A percentile compares a stretch with the other conserved stretches of the same genome.
These are phyloP conservation scores for Colletotrichum neosansevieriae DNA, from an alignment of 2,329 filamentous ascomycete species.

Conservation along the genomic window DNA sequence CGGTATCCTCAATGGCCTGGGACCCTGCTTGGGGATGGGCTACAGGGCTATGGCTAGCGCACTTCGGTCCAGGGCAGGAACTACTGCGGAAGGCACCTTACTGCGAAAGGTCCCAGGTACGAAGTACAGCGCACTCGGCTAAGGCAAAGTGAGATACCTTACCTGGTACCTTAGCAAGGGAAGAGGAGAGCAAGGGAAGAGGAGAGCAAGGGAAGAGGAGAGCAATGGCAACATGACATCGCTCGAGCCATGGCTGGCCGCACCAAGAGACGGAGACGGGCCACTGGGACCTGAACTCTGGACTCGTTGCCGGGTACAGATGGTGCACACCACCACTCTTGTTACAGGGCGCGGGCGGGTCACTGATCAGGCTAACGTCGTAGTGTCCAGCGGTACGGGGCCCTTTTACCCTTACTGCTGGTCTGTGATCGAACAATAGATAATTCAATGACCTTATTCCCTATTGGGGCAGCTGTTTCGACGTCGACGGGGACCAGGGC, in stretches of 20 bases:
- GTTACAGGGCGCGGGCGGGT: slow-evolving; percentile 17
- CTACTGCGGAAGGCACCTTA: not conserved
- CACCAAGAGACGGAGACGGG: slow-evolving; percentile 15
- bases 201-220: not conserved
- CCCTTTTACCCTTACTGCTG: not conserved
- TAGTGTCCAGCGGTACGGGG: slow-evolving; percentile 24
- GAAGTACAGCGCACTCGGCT: not conserved
- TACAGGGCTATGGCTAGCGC: slow-evolving; percentile 34
- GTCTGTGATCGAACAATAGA: slow-evolving; percentile 23
- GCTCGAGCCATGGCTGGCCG: slow-evolving; percentile 30
- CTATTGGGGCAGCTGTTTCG: slow-evolving; percentile 26
- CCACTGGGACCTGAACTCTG: slow-evolving; percentile 14
- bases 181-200: slow-evolving; percentile 10
- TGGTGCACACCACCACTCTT: not conserved
- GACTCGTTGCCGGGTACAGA: not conserved
- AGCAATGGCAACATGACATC: slow-evolving; percentile 26
- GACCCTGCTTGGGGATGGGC: slow-evolving; percentile 31
- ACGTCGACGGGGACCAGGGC: slow-evolving; percentile 12
- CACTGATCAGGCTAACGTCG: slow-evolving; percentile 17
- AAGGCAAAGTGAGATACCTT: not conserved
- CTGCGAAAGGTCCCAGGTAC: not conserved
- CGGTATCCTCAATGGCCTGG: slow-evolving; percentile 31
- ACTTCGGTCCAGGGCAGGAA: slow-evolving; percentile 1
- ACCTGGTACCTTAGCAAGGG: not conserved
- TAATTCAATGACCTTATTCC: slow-evolving; percentile 29